These are phyloP conservation scores for Cyclospora cayetanensis DNA, from an alignment of 169 alveolate genomes.

Conservation along the genomic window DNA sequence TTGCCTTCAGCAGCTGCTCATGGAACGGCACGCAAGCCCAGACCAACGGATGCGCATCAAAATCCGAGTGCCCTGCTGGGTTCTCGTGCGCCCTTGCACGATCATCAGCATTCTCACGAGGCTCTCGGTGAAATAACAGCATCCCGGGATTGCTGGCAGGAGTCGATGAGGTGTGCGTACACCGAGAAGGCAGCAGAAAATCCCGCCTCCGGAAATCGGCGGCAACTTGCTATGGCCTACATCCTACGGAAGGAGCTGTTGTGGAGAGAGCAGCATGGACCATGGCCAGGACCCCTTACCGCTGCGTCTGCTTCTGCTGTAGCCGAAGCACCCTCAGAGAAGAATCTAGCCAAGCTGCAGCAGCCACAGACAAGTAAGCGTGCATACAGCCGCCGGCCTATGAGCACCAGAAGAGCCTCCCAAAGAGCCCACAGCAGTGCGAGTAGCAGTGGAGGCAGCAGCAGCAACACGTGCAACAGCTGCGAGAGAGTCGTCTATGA, in stretches of 20 bases:
- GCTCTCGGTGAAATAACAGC: not conserved
- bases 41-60: not conserved
- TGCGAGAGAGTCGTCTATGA: no score
- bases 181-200: not conserved
- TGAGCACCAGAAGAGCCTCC: not conserved
- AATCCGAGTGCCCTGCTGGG: not conserved
- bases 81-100: not conserved
- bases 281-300: slow-evolving; percentile 30
- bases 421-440: not conserved
- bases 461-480: not conserved
- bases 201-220: not conserved
- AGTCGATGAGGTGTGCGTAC: slow-evolving; percentile 35
- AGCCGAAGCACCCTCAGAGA: not conserved
- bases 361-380: not conserved
- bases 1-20: not conserved
- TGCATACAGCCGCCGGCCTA: not conserved
- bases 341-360: not conserved
- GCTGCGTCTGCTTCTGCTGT: slow-evolving; percentile 1
- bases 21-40: not conserved
- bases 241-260: slow-evolving; percentile 22
- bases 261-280: slow-evolving; percentile 52
- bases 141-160: not conserved
- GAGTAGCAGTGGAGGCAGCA: slow-evolving; percentile 37
- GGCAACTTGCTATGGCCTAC: slow-evolving; percentile 35
- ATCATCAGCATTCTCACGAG: not conserved